Evolutionary conservation across 2,329 filamentous ascomycete genomes (phyloP).

Genomic region (Aspergillus brasiliensis): DNA sequence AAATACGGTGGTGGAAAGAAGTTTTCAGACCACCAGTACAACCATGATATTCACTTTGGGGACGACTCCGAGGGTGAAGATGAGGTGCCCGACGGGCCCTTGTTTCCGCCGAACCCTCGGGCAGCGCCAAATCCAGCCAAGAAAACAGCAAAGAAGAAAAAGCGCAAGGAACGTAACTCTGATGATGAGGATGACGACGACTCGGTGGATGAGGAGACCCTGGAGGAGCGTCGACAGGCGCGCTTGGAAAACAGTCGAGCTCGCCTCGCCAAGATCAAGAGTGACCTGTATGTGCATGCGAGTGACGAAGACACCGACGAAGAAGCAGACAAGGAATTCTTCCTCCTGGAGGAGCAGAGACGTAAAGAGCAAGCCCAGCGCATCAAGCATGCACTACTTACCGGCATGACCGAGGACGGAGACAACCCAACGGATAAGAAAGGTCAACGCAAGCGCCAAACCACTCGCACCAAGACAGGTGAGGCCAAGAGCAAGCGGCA

Average conservation of each 20-base stretch:
- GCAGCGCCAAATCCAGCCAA: slow-evolving; percentile 55
- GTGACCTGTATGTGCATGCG: slow-evolving; percentile 74
- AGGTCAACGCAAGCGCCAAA: slow-evolving; percentile 32
- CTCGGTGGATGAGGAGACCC: slow-evolving; percentile 64
- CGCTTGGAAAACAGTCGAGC: slow-evolving; percentile 71
- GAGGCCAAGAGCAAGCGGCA: slow-evolving; percentile 31
- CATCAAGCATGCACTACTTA: slow-evolving; percentile 53
- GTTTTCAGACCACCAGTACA: slow-evolving; percentile 32
- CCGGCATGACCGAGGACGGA: slow-evolving; percentile 35
- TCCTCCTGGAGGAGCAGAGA: slow-evolving; percentile 70
- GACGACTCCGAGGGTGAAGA: slow-evolving; percentile 68
- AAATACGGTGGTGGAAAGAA: slow-evolving; percentile 50
- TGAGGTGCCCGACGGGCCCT: slow-evolving; percentile 57
- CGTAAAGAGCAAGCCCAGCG: slow-evolving; percentile 58
- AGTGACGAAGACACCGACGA: slow-evolving; percentile 89
- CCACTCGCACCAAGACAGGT: slow-evolving; percentile 28
- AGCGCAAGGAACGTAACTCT: slow-evolving; percentile 55
- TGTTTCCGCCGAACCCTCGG: slow-evolving; percentile 64
- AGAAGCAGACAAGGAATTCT: slow-evolving; percentile 74
- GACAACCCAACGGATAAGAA: slow-evolving; percentile 29
- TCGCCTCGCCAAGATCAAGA: slow-evolving; percentile 79
- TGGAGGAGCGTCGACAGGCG: slow-evolving; percentile 61
- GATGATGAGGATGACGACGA: slow-evolving; percentile 50
- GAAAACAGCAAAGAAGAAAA: slow-evolving; percentile 59
- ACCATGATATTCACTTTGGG: slow-evolving; percentile 63